Evolutionary conservation across 2,329 filamentous ascomycete genomes (phyloP), one percentile per base, ranked within the genome.

Genomic region (Claviceps fusiformis): DNA sequence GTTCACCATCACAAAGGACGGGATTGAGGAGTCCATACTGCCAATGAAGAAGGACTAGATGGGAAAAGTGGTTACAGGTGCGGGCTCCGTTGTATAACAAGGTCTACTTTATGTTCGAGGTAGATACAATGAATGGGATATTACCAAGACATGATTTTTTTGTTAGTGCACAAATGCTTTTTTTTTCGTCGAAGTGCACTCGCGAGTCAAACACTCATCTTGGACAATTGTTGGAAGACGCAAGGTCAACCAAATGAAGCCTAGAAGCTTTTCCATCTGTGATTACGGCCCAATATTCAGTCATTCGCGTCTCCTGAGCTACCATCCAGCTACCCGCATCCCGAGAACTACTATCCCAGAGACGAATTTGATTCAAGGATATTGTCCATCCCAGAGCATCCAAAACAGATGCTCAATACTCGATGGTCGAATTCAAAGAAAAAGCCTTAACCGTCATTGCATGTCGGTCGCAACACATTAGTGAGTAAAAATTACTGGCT

Each of bases 31-130:
- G 78, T 80, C 82, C 53, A 86, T 86, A 66, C 73, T 85, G 62
- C 85, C 87, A 33, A 74, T 98, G 75, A 98, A 98, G 87, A 84
- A 84, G 75, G 90, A 95, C 72, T 95, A 86, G 57, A 64, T 8
- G 41, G n/a, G 29, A 19, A 39, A 11, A 15, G 39, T n/a, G 13
- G 8, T 35, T 24, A 24, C 5, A 9, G 29, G 39, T n/a, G 10
- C 15, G 29, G 29, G 29, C 49, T 7, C 13, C 39, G 35, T 56
- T 56, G 55, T 56, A 56, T 44, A 45, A 54, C 48, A 54, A 54
- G 29, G 47, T 47, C 45, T 54, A 44, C 55, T 52, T 48, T 52
- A 15, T 10, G 19, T 19, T 19, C 19, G 39, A 54, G 35, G 35
- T 54, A 54, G 49, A 45, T 54, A 24, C 27, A 56, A 56, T 52